Evolutionary conservation across 169 alveolate species (phyloP), one percentile per base, ranked within the genome.

Genomic region (Babesia ovata): DNA sequence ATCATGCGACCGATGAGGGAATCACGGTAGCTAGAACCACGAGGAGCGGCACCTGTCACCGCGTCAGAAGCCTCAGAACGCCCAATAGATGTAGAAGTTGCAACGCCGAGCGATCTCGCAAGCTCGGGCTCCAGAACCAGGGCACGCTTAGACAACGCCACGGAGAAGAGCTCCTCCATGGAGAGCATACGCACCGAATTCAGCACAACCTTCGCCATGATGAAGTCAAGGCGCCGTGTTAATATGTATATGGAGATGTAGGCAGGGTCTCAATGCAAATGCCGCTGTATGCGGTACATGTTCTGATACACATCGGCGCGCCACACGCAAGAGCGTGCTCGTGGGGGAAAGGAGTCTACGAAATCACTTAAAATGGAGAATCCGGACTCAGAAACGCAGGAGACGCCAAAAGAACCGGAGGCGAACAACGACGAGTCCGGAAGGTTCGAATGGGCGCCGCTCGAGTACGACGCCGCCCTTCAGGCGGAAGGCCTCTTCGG

Each of bases 111-210:
- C 22, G 56, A 39, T 21, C 66, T 73, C n/a, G 81, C 81, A 39
- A 83, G 54, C 45, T 73, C 90, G 24, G 85, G 70, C 54, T 83
- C 86, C 16, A 83, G 58, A 7, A 70, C 70, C 17, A 83, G 61
- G 9, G 48, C 33, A 57, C 77, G 75, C 46, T 74, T 83, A 21
- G 86, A 46, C 54, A 83, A 45, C 3, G 85, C 90, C 53, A 83
- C 75, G 49, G 74, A 57, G 45, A 74, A 83, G 28, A 83, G 54
- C 63, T 83, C 90, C 54, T 83, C 90, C 71, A 74, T 73, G 45
- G 88, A 81, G n/a, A 81, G 62, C 33, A 81, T 46, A 10, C 76
- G 75, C 39, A 58, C 75, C 62, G 76, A 53, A 63, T 81, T 76
- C 45, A 81, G 63, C 60, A 60, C 66, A 39, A 81, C 60, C 61